Base-by-base conservation (phyloP, 2,329 filamentous ascomycete genomes). In the Fusarium buxicola region DNA sequence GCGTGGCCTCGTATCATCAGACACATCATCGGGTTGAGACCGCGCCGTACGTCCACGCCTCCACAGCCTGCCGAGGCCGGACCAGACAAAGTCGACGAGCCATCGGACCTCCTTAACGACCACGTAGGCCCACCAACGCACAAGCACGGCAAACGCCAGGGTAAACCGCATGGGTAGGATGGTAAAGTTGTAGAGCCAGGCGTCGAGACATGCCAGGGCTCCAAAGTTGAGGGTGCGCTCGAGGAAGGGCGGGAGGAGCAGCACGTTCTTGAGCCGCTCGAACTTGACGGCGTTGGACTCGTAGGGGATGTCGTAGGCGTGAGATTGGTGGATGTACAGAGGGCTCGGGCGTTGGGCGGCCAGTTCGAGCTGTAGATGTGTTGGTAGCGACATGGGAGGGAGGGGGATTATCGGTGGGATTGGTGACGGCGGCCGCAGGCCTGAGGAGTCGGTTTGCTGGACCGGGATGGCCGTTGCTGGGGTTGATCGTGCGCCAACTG, bases 131-230 rank as follows among this genome's bases (percentile, higher is more conserved):
- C 92, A 96, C 84, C 94, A 98, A 58, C 86, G 84, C 9, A 87
- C 75, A 24, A 99, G 78, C 3, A 98, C 88, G 16, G 86, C 87
- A 1, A 94, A 70, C 1, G 95, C 94, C 56, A 94, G 90, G 50
- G 91, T 75, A 69, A 99, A 98, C 3, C 95, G 86, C 57, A 99
- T 84, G 1, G 95, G 95, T 0, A 99, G 81, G 39, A 99, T 97
- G 0, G 95, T 99, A 69, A 99, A 96, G 1, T 92, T 96, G 77
- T 97, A 95, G 2, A 99, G 85, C 93, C 94, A 99, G 2, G 94
- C 91, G 74, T 99, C 95, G 7, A 99, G 82, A 76, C 95, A 99
- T 7, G 94, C 94, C 30, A 98, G 78, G 0, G 92, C 89, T 7
- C 95, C 95, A 77, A 99, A 98, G 58, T 89, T 87, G 7, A 99